Conservation (phyloP, 805 yeast species). For the Candida bentonensis region DNA sequence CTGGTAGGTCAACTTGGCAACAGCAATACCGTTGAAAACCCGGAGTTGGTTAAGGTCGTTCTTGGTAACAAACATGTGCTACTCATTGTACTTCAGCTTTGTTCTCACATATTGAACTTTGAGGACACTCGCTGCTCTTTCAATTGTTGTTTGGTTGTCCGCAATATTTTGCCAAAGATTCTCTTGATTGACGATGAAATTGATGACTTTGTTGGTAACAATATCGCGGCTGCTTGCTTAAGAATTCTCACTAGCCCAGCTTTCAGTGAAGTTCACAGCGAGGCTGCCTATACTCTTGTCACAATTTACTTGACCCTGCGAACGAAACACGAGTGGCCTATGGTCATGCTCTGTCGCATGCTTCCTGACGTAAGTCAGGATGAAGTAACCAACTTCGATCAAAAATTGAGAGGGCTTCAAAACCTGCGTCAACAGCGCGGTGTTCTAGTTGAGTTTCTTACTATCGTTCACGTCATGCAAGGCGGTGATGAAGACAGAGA, state of each 20-base stretch:
- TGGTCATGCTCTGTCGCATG: conserved; percentile 38
- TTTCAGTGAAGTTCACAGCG: conserved; percentile 76
- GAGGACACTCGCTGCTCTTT: conserved; percentile 88
- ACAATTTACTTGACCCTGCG: conserved; percentile 63
- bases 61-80: conserved; percentile 50
- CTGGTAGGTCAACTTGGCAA: conserved; percentile 63
- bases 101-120: conserved; percentile 64
- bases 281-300: conserved; percentile 81
- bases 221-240: conserved; percentile 56
- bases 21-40: conserved; percentile 31
- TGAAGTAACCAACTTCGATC: conserved; percentile 50
- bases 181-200: conserved; percentile 60
- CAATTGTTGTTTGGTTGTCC: conserved; percentile 69
- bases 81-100: conserved; percentile 62
- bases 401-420: conserved; percentile 43
- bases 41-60: conserved; percentile 39
- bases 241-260: conserved; percentile 58
- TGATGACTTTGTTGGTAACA: conserved; percentile 51
- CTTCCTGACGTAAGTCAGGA: conserved; percentile 37
- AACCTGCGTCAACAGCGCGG: conserved; percentile 70
- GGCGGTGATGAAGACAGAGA: conserved; percentile 23
- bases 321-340: conserved; percentile 54
- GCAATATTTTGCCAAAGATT: conserved; percentile 58
- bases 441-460: conserved; percentile 63
- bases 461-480: conserved; percentile 35